Evolutionary conservation across 306 rosid genomes (phyloP).

Genomic region (Lathyrus aphaca): DNA sequence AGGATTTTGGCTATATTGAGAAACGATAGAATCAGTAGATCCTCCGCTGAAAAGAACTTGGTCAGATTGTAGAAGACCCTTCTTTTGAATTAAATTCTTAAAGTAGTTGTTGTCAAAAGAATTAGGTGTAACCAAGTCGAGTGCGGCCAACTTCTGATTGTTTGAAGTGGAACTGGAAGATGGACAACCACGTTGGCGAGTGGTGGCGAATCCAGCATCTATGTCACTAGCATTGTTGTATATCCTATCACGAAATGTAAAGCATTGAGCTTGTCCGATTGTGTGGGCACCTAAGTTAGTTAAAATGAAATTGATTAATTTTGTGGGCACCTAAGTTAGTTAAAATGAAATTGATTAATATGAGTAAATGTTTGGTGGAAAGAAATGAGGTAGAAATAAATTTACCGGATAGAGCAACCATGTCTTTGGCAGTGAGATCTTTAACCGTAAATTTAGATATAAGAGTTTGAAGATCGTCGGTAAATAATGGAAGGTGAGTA

Average conservation of each 20-base stretch:
- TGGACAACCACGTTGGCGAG: conserved; percentile 55
- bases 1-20: conserved; percentile 44
- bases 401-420: too few species aligned
- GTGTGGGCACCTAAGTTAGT: conserved; percentile 48
- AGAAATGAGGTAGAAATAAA: too few species aligned
- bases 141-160: conserved; percentile 46
- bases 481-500: too few species aligned
- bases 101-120: conserved; percentile 62
- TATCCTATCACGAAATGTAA: conserved; percentile 53
- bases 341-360: not conserved
- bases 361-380: conserved; percentile 4
- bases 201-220: conserved; percentile 54
- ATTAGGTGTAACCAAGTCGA: conserved; percentile 65
- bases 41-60: conserved; percentile 49
- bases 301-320: not conserved
- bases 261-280: conserved; percentile 59
- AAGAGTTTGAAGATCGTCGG: too few species aligned
- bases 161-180: not conserved
- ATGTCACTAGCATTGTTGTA: conserved; percentile 53
- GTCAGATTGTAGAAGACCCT: conserved; percentile 60
- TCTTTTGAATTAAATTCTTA: conserved; percentile 58
- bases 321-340: not conserved
- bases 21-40: conserved; percentile 33
- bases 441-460: too few species aligned
- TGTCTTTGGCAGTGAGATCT: too few species aligned